A percentile compares a stretch with the other conserved stretches of the same genome.
Evolutionary conservation across 2,329 filamentous ascomycete genomes (phyloP).

Genomic region (Neoascochyta sp.): DNA sequence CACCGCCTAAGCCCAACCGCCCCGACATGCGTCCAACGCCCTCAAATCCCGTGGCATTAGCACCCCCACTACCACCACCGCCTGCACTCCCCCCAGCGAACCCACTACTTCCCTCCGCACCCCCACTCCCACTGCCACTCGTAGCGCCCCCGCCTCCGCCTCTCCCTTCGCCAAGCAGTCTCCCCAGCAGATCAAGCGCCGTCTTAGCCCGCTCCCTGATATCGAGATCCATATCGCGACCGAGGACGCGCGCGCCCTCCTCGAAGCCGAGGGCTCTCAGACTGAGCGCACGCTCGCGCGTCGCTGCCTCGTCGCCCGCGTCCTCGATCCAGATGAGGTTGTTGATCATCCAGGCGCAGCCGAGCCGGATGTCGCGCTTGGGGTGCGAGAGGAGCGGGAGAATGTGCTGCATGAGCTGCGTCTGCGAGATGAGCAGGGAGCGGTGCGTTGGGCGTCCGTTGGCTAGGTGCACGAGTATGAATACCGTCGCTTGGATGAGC

Average conservation of each 20-base stretch:
- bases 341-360: slow-evolving; percentile 77
- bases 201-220: slow-evolving; percentile 80
- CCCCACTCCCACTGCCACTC: slow-evolving; percentile 3
- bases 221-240: slow-evolving; percentile 70
- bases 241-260: slow-evolving; percentile 59
- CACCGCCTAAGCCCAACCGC: slow-evolving; percentile 11
- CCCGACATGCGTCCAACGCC: slow-evolving; percentile 6
- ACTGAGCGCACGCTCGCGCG: slow-evolving; percentile 63
- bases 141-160: slow-evolving; percentile 2
- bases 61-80: too few relatives aligned
- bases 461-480: slow-evolving; percentile 82
- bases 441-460: slow-evolving; percentile 76
- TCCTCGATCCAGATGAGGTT: slow-evolving; percentile 85
- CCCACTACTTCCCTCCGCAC: slow-evolving; percentile 6
- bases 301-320: slow-evolving; percentile 60
- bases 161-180: slow-evolving; percentile 16
- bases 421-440: slow-evolving; percentile 64
- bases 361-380: slow-evolving; percentile 69
- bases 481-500: slow-evolving; percentile 74
- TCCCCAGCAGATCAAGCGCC: slow-evolving; percentile 60
- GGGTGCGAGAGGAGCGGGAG: slow-evolving; percentile 70
- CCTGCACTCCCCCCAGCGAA: slow-evolving; percentile 9
- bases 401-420: slow-evolving; percentile 68
- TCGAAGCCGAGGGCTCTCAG: slow-evolving; percentile 70
- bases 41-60: slow-evolving; percentile 2